Percentiles rank a stretch among this genome's conserved stretches.
Evolutionary conservation across 495 filamentous ascomycete genomes (phyloP).

Genomic region (Penicillium argentinense): DNA sequence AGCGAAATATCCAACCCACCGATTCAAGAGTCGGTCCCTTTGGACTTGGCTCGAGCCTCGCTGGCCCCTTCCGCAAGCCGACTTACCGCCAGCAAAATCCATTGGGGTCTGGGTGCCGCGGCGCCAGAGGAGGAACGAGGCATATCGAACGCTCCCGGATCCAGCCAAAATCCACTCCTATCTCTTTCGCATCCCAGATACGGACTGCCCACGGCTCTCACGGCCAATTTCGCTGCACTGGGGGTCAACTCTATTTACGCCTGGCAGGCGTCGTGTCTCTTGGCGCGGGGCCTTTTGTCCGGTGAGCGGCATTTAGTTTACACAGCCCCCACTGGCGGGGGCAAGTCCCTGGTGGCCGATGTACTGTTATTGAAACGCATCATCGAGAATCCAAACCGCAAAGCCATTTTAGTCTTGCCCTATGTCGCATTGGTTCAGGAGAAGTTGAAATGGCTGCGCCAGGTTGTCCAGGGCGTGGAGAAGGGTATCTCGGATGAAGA

Average conservation of each 20-base stretch:
- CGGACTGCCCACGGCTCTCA: slow-evolving; percentile 58
- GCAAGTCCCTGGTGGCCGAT: slow-evolving; percentile 78
- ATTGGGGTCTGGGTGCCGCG: slow-evolving; percentile 22
- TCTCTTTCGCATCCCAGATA: slow-evolving; percentile 65
- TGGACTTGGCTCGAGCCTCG: slow-evolving; percentile 26
- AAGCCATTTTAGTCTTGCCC: slow-evolving; percentile 76
- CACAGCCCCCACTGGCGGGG: slow-evolving; percentile 80
- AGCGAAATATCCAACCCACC: slow-evolving; percentile 12
- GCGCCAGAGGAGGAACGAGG: slow-evolving; percentile 44
- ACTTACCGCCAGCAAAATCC: slow-evolving; percentile 41
- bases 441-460: slow-evolving; percentile 75
- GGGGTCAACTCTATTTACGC: slow-evolving; percentile 73
- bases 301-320: slow-evolving; percentile 75
- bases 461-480: slow-evolving; percentile 63
- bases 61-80: slow-evolving; percentile 27
- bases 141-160: slow-evolving; percentile 47
- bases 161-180: slow-evolving; percentile 58
- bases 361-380: slow-evolving; percentile 73
- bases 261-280: slow-evolving; percentile 80
- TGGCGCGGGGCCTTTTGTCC: slow-evolving; percentile 63
- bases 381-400: slow-evolving; percentile 61
- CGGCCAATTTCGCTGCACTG: slow-evolving; percentile 61
- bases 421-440: slow-evolving; percentile 84
- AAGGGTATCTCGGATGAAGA: slow-evolving; percentile 39
- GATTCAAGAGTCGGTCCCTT: slow-evolving; percentile 20